Conservation (phyloP, 305 asterid species). For the Solanum aculeatissimum region DNA sequence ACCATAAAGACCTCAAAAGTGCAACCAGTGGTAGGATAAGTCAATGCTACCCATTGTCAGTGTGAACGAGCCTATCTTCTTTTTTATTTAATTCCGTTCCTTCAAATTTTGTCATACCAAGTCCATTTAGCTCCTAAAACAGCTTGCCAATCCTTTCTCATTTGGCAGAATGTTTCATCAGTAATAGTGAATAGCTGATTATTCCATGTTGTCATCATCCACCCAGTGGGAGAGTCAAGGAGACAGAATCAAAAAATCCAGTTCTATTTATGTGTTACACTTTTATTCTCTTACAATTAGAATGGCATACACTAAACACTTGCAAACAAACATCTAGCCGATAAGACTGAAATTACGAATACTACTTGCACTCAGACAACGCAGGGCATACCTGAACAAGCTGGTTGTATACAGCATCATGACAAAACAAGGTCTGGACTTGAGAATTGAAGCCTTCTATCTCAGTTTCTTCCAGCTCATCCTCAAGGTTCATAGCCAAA, state of each 20-base stretch:
- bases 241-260: background rate
- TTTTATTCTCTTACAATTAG: background rate
- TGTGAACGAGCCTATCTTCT: background rate
- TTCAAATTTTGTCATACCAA: background rate
- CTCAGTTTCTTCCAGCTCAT: slow-evolving; percentile 97
- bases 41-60: background rate
- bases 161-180: background rate
- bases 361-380: background rate
- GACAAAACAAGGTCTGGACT: slow-evolving; percentile 90
- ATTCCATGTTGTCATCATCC: background rate
- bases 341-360: background rate
- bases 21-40: background rate
- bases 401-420: slow-evolving; percentile 80
- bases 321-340: background rate
- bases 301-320: background rate
- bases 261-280: background rate
- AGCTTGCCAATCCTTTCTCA: background rate
- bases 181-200: background rate
- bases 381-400: slow-evolving; percentile 69
- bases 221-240: background rate
- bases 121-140: background rate
- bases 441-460: slow-evolving; percentile 85
- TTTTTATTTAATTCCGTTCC: background rate
- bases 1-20: background rate
- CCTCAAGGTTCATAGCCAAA: slow-evolving; percentile 97